Percentiles rank a stretch among this genome's conserved stretches.
Conservation (phyloP, 805 yeast species). For the Torulaspora quercuum region DNA sequence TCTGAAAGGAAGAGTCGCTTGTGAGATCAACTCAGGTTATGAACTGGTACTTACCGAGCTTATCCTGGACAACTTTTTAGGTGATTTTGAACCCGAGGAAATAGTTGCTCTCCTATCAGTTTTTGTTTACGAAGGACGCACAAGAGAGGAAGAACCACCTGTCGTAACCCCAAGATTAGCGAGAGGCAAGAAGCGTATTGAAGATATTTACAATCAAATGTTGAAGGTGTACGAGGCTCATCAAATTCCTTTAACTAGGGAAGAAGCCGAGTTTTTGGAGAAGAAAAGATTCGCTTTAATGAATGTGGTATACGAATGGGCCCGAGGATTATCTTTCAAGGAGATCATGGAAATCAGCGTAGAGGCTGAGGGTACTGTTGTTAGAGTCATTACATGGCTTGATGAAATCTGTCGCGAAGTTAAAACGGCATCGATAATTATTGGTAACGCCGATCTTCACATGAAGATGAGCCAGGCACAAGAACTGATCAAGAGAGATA, state of each 20-base stretch:
- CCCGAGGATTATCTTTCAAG: conserved; percentile 85
- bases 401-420: conserved; percentile 96
- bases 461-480: conserved; percentile 89
- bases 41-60: conserved; percentile 87
- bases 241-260: conserved; percentile 74
- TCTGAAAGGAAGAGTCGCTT: conserved; percentile 88
- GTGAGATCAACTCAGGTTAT: conserved; percentile 89
- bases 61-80: conserved; percentile 84
- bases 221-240: conserved; percentile 58
- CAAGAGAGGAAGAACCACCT: conserved; percentile 58
- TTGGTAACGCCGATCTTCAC: conserved; percentile 89
- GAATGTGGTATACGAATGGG: conserved; percentile 98
- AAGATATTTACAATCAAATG: conserved; percentile 63
- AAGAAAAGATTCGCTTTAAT: conserved; percentile 83
- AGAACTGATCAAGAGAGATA: conserved; percentile 92
- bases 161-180: conserved; percentile 75
- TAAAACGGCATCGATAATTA: conserved; percentile 86
- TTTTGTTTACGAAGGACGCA: conserved; percentile 84
- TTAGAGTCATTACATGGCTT: conserved; percentile 86
- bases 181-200: conserved; percentile 61
- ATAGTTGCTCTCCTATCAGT: conserved; percentile 91
- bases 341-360: conserved; percentile 86
- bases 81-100: conserved; percentile 92
- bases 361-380: conserved; percentile 95
- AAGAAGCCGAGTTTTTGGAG: conserved; percentile 80